These are phyloP conservation scores for Alternaria brassicicola DNA, from an alignment of 2,329 filamentous ascomycete genomes.

Conservation along the genomic window DNA sequence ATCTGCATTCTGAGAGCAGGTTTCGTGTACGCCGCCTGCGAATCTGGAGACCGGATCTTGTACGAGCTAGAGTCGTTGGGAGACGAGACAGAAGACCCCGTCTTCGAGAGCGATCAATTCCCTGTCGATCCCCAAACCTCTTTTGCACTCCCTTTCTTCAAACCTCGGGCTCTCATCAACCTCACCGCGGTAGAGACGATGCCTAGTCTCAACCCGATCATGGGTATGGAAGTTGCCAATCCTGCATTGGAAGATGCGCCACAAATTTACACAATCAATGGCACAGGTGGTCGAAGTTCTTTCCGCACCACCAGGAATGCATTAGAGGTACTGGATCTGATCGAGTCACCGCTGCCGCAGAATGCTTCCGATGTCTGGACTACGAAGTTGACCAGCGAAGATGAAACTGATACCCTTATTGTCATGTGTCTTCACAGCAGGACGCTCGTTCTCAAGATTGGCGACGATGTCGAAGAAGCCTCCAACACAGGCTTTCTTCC, in stretches of 20 bases:
- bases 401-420: slow-evolving; percentile 92
- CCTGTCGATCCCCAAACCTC: slow-evolving; percentile 74
- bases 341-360: slow-evolving; percentile 89
- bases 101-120: slow-evolving; percentile 84
- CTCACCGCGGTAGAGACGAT: slow-evolving; percentile 83
- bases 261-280: slow-evolving; percentile 93
- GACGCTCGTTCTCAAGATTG: slow-evolving; percentile 91
- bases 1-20: slow-evolving; percentile 94
- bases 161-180: slow-evolving; percentile 79
- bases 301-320: slow-evolving; percentile 94
- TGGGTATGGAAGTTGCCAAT: slow-evolving; percentile 92
- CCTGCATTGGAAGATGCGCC: slow-evolving; percentile 90
- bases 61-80: slow-evolving; percentile 98
- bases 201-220: slow-evolving; percentile 85
- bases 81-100: slow-evolving; percentile 88
- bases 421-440: slow-evolving; percentile 90
- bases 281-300: slow-evolving; percentile 83
- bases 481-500: slow-evolving; percentile 91
- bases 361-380: slow-evolving; percentile 95
- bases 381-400: slow-evolving; percentile 79
- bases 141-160: slow-evolving; percentile 83
- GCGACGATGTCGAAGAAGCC: slow-evolving; percentile 95
- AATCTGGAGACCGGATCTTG: slow-evolving; percentile 91
- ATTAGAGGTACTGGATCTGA: slow-evolving; percentile 89
- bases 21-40: slow-evolving; percentile 89